These are phyloP conservation scores for Plenodomus lindquistii DNA, from an alignment of 2,329 filamentous ascomycete genomes.

Conservation along the genomic window DNA sequence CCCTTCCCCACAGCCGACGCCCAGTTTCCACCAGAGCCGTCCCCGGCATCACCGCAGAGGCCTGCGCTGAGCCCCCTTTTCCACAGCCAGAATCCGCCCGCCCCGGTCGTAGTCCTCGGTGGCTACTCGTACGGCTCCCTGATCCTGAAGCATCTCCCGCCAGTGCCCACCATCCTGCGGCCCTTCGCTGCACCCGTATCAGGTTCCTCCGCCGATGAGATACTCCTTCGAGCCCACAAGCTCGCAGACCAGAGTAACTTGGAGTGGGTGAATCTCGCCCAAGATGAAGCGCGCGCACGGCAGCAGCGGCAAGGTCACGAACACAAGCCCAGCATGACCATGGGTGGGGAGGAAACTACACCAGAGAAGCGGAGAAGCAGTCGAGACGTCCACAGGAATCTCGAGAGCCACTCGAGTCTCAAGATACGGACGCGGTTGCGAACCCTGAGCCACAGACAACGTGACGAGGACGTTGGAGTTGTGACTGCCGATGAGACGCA, in stretches of 20 bases:
- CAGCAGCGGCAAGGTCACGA: conserved; percentile 33
- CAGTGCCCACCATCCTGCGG: conserved; percentile 58
- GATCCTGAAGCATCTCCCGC: conserved; percentile 73
- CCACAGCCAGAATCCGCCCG: conserved; percentile 3
- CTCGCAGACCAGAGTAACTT: conserved; percentile 67
- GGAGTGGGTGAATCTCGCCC: conserved; percentile 42
- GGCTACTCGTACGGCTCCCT: conserved; percentile 94
- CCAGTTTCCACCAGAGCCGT: conserved; percentile 18
- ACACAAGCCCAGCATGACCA: conserved; percentile 32
- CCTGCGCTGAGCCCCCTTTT: neutral
- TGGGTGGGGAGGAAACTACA: conserved; percentile 55
- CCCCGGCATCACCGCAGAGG: conserved; percentile 3
- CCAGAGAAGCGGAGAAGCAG: conserved; percentile 46
- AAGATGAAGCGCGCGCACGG: conserved; percentile 22
- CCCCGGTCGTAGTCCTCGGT: conserved; percentile 61
- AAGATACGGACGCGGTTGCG: conserved; percentile 37
- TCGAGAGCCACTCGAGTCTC: conserved; percentile 38
- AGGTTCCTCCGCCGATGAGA: conserved; percentile 68
- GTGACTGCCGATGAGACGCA: conserved; percentile 1
- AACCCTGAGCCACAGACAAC: conserved; percentile 32
- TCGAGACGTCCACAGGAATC: conserved; percentile 42
- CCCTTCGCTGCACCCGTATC: conserved; percentile 59
- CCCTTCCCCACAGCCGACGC: conserved; percentile 22
- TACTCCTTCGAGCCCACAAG: conserved; percentile 69
- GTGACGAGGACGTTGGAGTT: conserved; percentile 8